phyloP scores from a whole-genome alignment of 2,329 filamentous ascomycete genomes.

The Tetracladium maxilliforme region DNA sequence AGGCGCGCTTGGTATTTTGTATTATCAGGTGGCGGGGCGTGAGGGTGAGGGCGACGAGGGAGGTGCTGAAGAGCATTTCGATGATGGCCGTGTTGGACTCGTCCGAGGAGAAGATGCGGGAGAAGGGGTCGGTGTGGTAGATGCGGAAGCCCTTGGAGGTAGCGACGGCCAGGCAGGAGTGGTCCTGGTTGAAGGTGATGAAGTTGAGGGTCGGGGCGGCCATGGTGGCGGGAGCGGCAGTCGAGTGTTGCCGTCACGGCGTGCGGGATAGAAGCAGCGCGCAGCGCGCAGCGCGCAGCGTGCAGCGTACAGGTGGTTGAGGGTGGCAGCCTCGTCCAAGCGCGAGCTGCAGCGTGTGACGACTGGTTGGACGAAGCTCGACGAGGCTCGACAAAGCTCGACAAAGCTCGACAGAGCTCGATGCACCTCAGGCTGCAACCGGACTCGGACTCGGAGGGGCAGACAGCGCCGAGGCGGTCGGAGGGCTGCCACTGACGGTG shows the following conservation, averaged over 20 bases:
- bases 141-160: slow-evolving; percentile 91
- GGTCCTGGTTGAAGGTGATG: slow-evolving; percentile 98
- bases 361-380: not conserved
- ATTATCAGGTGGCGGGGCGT: slow-evolving; percentile 89
- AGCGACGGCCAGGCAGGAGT: slow-evolving; percentile 89
- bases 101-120: slow-evolving; percentile 85
- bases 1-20: slow-evolving; percentile 80
- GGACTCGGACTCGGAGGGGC: not conserved
- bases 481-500: no score
- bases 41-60: slow-evolving; percentile 81
- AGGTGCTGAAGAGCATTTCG: slow-evolving; percentile 98
- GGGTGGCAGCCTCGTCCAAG: not conserved
- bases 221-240: slow-evolving; percentile 34
- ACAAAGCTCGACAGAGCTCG: no score
- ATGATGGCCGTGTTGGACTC: slow-evolving; percentile 92
- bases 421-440: no score
- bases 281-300: not conserved
- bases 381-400: no score
- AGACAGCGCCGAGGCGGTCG: not conserved
- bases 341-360: not conserved
- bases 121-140: slow-evolving; percentile 93
- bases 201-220: slow-evolving; percentile 95
- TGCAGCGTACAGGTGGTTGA: not conserved
- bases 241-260: no score
- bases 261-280: not conserved